Evolutionary conservation across 2,329 filamentous ascomycete species (phyloP), one percentile per base, ranked within the genome.

Genomic region (Aquanectria penicillioides): DNA sequence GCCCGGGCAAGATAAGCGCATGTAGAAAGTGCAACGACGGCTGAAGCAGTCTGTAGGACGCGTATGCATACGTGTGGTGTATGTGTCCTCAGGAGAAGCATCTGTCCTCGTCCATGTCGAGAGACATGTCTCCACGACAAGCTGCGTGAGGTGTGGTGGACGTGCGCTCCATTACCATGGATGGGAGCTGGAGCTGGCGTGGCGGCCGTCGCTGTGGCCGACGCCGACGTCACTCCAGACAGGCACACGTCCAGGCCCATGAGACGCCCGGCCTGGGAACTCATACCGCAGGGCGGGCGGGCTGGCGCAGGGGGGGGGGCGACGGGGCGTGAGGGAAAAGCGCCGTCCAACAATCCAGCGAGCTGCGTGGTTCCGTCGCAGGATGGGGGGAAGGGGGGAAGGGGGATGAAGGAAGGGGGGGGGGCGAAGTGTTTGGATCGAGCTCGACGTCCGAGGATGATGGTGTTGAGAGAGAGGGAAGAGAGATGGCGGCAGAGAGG

Each of bases 211-310:
- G n/a, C n/a, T n/a, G n/a, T n/a, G n/a, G n/a, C n/a, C n/a, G 40
- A 61, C 50, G 62, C 64, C 67, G 66, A 70, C 69, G 67, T 71
- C 66, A 70, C 67, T 67, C 62, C 62, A 57, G 64, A 49, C 62
- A 59, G 47, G 59, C 66, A 67, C 59, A 68, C 65, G 61, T 66
- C 67, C 58, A 70, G 63, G 66, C 70, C 67, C 65, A 64, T 64
- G 60, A 70, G 69, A 66, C 68, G 71, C 66, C 65, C 69, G 59
- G 70, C 69, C 70, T 70, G 72, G 62, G 67, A 59, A 72, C 69
- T 69, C 73, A 79, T 74, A 57, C 64, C 59, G 59, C 50, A 55
- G 59, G 28, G 34, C 46, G 36, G 43, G 52, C 33, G 33, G 52
- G 11, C 29, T 46, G 52, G 41, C 47, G 46, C 54, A 49, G 43